Base-by-base conservation (phyloP, 1,139 yeast genomes). In the Hemisphaericaspora lyxosophila region DNA sequence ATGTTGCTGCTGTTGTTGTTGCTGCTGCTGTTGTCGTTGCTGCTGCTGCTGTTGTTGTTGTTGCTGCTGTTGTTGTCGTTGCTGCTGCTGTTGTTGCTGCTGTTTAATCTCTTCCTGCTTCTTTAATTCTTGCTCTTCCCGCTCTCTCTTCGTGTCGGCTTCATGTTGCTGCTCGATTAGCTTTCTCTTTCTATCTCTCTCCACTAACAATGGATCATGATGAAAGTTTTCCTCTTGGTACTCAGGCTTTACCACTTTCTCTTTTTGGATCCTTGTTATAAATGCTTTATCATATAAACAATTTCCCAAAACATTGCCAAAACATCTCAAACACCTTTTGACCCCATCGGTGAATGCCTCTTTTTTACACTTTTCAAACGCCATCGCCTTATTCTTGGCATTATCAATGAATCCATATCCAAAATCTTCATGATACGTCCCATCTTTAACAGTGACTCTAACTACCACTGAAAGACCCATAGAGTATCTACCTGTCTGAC, bases 271-370 rank as follows among this genome's bases (percentile, higher is more conserved):
- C 53, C 79, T 78, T 18, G 76, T 67, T 20, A 81, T 56, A 41
- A 80, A 81, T 33, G 77, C 78, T 51, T 81, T 80, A 55, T 85
- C 94, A 52, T 85, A 85, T 14, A 85, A 70, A 57, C 94, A 85
- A 53, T 85, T 85, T 1, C 94, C 94, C 53, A 85, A 61, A 0
- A 86, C 86, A 55, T 84, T 84, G 31, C 95, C 95, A 58, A 83
- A 85, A 44, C 85, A 82, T 51, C 94, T 70, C 44, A 85, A 67
- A 24, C 90, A 84, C 44, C 95, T 64, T 54, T 85, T 85, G 50
- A 85, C 60, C 0, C 86, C 95, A 61, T 85, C 95, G 0, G 95
- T 85, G 35, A 81, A 78, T 0, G 94, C 92, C 47, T 86, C 90
- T 50, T 85, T 85, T 54, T 82, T 82, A 43, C 90, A 84, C 50